Percentiles rank a stretch among this genome's conserved stretches.
Conservation (phyloP, 352 stramenopile genomes). For the Phytophthora pinifolia region DNA sequence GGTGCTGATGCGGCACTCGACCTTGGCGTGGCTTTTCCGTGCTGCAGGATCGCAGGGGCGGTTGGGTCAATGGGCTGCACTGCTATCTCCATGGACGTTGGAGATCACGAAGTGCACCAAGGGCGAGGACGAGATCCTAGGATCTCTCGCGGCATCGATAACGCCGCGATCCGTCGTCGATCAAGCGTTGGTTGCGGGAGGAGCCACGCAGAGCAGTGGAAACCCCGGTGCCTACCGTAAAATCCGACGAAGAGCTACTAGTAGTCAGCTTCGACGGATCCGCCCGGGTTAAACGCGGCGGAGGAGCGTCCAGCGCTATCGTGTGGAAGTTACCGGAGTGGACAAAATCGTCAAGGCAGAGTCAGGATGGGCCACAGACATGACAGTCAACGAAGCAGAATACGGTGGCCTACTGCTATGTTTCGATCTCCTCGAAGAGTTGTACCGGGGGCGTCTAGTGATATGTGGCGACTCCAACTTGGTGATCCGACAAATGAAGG, state of each 20-base stretch:
- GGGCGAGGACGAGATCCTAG: constrained; percentile 14
- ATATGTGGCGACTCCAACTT: constrained; percentile 13
- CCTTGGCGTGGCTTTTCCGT: constrained; percentile 2
- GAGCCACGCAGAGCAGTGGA: not conserved
- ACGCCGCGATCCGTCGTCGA: constrained; percentile 1
- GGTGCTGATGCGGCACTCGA: not conserved
- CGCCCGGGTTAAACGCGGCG: constrained; percentile 1
- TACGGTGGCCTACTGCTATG: constrained; percentile 11
- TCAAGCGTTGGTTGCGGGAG: not conserved
- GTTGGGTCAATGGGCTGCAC: not conserved
- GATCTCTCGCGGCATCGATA: constrained; percentile 7
- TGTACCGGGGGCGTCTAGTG: not conserved
- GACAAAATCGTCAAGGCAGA: not conserved
- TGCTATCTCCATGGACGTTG: not conserved
- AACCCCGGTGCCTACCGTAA: not conserved
- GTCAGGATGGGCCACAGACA: not conserved
- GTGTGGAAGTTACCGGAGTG: constrained; percentile 18
- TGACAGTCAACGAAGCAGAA: constrained; percentile 25
- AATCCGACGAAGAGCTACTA: not conserved
- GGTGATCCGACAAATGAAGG: constrained; percentile 4
- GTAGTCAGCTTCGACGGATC: constrained; percentile 26
- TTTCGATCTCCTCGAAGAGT: not conserved
- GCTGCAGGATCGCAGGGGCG: not conserved
- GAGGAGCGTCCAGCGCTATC: constrained; percentile 13
- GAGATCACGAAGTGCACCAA: constrained; percentile 7